These are phyloP conservation scores for Juncus inflexus DNA, from an alignment of 176 grass and related monocot species.

Conservation along the genomic window DNA sequence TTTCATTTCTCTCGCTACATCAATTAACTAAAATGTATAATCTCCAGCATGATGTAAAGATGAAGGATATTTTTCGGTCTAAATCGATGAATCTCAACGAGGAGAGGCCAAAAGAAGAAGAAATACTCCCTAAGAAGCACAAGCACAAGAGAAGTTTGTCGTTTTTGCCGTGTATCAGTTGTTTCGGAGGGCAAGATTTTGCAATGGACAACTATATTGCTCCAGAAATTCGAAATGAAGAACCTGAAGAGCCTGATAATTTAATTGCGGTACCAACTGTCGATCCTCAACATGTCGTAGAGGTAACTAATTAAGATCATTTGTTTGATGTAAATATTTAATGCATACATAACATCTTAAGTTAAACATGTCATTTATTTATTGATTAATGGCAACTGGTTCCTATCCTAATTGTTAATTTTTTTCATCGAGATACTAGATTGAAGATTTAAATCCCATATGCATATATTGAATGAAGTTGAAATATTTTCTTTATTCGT, in stretches of 20 bases:
- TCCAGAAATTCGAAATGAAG: constrained; percentile 44
- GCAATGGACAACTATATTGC: constrained; percentile 40
- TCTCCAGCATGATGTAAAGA: constrained; percentile 39
- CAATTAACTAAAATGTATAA: constrained; percentile 37
- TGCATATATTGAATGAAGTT: no score
- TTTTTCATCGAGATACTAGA: no score
- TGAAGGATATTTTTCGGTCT: constrained; percentile 36
- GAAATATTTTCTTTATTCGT: no score
- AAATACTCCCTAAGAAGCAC: constrained; percentile 43
- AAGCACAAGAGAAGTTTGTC: constrained; percentile 60
- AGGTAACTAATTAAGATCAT: constrained; percentile 32
- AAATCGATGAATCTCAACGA: constrained; percentile 35
- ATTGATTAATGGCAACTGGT: no score
- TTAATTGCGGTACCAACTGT: constrained; percentile 52
- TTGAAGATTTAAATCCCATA: no score
- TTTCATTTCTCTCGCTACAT: constrained; percentile 41
- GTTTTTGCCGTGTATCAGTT: constrained; percentile 57
- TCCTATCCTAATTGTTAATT: no score
- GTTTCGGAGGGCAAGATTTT: constrained; percentile 48
- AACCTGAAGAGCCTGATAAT: constrained; percentile 55
- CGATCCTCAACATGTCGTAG: constrained; percentile 59
- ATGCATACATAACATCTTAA: no score
- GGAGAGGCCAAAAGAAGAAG: constrained; percentile 53
- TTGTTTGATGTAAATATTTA: no score
- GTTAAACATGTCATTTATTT: no score